A percentile compares a stretch with the other conserved stretches of the same genome.
Evolutionary conservation across 768 basidiomycete species (phyloP).

Genomic region (Calvatia gigantea): DNA sequence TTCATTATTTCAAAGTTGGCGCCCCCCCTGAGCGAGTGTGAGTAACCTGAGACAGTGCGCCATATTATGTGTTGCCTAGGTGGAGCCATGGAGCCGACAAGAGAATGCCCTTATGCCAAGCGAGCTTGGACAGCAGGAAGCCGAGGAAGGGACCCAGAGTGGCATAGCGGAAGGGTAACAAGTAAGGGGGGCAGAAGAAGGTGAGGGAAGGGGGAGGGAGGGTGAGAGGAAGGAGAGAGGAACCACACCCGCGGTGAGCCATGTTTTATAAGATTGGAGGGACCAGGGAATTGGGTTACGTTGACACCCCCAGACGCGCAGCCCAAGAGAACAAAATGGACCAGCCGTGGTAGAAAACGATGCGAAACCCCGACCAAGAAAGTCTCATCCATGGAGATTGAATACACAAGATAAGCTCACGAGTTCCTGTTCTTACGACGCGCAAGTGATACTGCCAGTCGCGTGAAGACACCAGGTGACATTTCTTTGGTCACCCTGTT

Average conservation of each 20-base stretch:
- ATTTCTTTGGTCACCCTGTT: constrained; percentile 4
- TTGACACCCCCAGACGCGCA: not conserved
- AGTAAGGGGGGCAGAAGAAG: constrained; percentile 7
- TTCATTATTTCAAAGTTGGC: too few species aligned
- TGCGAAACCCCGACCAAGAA: not conserved
- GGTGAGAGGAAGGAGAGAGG: constrained; percentile 12
- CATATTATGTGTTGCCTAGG: too few species aligned
- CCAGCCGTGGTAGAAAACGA: not conserved
- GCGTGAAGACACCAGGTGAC: constrained; percentile 8
- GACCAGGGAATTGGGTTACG: constrained; percentile 15
- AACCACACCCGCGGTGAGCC: constrained; percentile 8
- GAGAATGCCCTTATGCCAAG: too few species aligned
- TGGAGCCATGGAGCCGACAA: too few species aligned
- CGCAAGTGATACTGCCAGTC: constrained; percentile 4
- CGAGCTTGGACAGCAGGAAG: too few species aligned
- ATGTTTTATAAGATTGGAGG: constrained; percentile 18
- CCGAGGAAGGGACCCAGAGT: not conserved
- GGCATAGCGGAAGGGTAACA: not conserved
- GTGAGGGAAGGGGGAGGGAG: constrained; percentile 5
- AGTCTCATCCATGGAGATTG: constrained; percentile 1
- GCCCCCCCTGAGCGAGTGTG: too few species aligned
- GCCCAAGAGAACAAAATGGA: not conserved
- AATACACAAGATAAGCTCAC: constrained; percentile 6
- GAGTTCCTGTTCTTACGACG: constrained; percentile 3
- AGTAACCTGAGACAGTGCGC: too few species aligned